Evolutionary conservation across 148 eudicot species (phyloP).

Genomic region (Gaultheria prostrata): DNA sequence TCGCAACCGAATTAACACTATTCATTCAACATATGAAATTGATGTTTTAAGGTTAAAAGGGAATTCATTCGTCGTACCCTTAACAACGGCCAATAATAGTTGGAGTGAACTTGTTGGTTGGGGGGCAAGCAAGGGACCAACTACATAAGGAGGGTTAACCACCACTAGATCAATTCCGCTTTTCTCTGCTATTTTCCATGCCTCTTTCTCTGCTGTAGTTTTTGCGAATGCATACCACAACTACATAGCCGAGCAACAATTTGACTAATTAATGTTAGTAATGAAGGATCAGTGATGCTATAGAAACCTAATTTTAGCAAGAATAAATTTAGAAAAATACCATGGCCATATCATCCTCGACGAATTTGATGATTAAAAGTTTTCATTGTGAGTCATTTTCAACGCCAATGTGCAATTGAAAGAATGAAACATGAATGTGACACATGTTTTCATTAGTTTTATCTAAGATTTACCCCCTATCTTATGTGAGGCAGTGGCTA

Average conservation of each 20-base stretch:
- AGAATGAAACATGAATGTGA: background rate
- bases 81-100: constrained; percentile 46
- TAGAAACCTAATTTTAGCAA: background rate
- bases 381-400: background rate
- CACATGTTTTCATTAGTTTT: background rate
- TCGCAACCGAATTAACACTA: background rate
- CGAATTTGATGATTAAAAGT: background rate
- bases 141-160: constrained; percentile 83
- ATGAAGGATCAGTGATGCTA: background rate
- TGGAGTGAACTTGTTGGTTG: constrained; percentile 84
- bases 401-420: background rate
- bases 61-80: no score
- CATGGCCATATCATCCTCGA: background rate
- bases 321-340: background rate
- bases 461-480: background rate
- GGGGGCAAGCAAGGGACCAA: constrained; percentile 83
- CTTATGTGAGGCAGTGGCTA: background rate
- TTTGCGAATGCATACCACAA: constrained; percentile 93
- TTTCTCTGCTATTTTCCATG: constrained; percentile 70
- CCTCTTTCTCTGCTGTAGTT: constrained; percentile 78
- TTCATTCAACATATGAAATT: background rate
- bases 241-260: constrained; percentile 33
- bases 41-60: no score
- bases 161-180: constrained; percentile 72
- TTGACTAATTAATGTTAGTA: background rate